Conservation (phyloP, 805 yeast species). For the Yamadazyma akitaensis region DNA sequence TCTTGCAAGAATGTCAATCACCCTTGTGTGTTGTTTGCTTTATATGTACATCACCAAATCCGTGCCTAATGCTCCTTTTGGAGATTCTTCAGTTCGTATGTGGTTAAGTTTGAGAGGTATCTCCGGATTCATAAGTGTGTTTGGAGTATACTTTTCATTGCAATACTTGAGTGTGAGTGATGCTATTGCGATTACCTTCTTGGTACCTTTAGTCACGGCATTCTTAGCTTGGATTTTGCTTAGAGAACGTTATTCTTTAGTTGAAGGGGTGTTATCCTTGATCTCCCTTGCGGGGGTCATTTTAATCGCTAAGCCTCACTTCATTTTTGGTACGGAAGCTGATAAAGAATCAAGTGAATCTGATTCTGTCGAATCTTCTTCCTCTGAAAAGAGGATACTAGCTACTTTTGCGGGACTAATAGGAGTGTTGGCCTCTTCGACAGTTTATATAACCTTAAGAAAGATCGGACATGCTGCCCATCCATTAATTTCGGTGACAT, state of each 20-base stretch:
- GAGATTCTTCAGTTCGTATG: constrained; percentile 56
- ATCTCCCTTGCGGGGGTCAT: constrained; percentile 73
- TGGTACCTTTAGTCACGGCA: constrained; percentile 75
- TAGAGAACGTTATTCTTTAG: constrained; percentile 59
- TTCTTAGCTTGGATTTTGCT: constrained; percentile 65
- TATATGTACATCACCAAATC: constrained; percentile 51
- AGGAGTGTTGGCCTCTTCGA: constrained; percentile 68
- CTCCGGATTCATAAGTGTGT: constrained; percentile 76
- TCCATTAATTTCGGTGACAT: constrained; percentile 74
- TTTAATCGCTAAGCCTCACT: constrained; percentile 77
- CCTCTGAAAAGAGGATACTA: constrained; percentile 52
- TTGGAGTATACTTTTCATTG: constrained; percentile 72
- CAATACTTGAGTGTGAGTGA: constrained; percentile 75
- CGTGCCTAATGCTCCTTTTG: constrained; percentile 64
- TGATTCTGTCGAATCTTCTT: constrained; percentile 47
- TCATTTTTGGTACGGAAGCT: constrained; percentile 52
- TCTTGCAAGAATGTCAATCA: constrained; percentile 72
- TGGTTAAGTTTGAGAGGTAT: constrained; percentile 61
- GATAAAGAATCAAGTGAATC: constrained; percentile 25
- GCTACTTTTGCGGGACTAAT: constrained; percentile 63
- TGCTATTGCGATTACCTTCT: constrained; percentile 74
- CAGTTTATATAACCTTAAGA: constrained; percentile 67
- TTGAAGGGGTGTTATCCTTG: constrained; percentile 68
- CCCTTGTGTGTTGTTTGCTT: constrained; percentile 53
- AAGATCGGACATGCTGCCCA: constrained; percentile 77